A percentile compares a stretch with the other conserved stretches of the same genome.
Conservation (phyloP, 2,329 filamentous ascomycete species). For the Hymenoscyphus albidus region DNA sequence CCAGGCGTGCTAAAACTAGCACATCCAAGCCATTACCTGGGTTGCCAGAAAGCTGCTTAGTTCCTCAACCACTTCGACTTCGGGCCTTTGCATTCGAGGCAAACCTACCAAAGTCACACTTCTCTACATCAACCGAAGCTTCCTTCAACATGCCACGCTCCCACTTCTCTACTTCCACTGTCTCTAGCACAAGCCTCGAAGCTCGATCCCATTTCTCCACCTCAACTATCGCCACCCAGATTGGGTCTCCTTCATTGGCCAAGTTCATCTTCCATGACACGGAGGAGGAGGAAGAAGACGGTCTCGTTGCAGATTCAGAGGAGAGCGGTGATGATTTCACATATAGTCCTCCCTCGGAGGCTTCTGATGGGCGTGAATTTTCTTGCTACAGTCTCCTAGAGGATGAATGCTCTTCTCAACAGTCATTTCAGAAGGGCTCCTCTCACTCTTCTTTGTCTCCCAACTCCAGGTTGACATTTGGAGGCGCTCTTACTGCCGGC, state of each 20-base stretch:
- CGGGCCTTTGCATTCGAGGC: conserved; percentile 17
- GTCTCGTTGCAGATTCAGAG: conserved; percentile 22
- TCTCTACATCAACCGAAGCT: conserved; percentile 26
- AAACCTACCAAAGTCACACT: conserved; percentile 30
- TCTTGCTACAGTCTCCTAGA: conserved; percentile 27
- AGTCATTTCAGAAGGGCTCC: conserved; percentile 19
- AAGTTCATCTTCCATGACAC: conserved; percentile 26
- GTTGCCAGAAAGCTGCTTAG: conserved; percentile 24
- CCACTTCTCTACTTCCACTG: conserved; percentile 23
- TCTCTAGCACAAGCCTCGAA: conserved; percentile 18
- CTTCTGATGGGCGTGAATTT: conserved; percentile 17
- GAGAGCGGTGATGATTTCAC: conserved; percentile 29
- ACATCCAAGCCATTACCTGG: conserved; percentile 31
- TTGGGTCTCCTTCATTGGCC: conserved; percentile 28
- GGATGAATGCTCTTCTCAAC: conserved; percentile 21
- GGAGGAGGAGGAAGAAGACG: conserved; percentile 25
- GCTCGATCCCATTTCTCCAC: conserved; percentile 6
- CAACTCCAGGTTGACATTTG: conserved; percentile 14
- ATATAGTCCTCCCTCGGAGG: conserved; percentile 20
- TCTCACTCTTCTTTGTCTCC: conserved; percentile 10
- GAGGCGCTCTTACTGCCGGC: conserved; percentile 24
- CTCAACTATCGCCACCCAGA: conserved; percentile 28
- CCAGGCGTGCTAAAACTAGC: conserved; percentile 12
- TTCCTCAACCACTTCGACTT: conserved; percentile 22
- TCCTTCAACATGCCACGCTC: not conserved